Conservation (phyloP, 768 basidiomycete genomes). For the Macrocybe gigantea region DNA sequence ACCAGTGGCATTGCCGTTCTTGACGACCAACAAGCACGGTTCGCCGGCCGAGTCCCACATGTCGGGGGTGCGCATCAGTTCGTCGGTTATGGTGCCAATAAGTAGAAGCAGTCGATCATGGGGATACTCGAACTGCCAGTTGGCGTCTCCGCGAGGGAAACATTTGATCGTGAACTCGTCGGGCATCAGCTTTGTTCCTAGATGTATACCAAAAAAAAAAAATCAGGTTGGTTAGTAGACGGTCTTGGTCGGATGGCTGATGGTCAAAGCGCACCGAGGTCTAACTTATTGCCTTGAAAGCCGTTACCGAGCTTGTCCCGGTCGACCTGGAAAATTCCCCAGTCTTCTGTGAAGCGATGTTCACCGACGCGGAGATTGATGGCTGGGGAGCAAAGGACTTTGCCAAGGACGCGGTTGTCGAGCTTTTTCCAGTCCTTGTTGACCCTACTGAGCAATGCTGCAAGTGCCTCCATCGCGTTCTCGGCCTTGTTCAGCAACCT, state of each 20-base stretch:
- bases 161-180: slow-evolving; percentile 11
- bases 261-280: slow-evolving; percentile 23
- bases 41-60: slow-evolving; percentile 22
- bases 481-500: slow-evolving; percentile 7
- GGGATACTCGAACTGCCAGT: slow-evolving; percentile 21
- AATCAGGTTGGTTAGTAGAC: slow-evolving; percentile 9
- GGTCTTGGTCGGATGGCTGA: slow-evolving; percentile 13
- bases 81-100: slow-evolving; percentile 20
- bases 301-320: slow-evolving; percentile 9
- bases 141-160: slow-evolving; percentile 9
- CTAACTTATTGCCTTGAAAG: slow-evolving; percentile 27
- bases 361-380: slow-evolving; percentile 13
- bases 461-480: slow-evolving; percentile 12
- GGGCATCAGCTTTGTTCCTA: slow-evolving; percentile 11
- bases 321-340: slow-evolving; percentile 21
- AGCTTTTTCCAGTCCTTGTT: slow-evolving; percentile 20
- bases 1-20: slow-evolving; percentile 26
- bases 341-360: slow-evolving; percentile 22
- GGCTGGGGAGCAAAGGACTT: slow-evolving; percentile 24
- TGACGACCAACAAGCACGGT: slow-evolving; percentile 27
- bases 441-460: slow-evolving; percentile 5
- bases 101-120: slow-evolving; percentile 23
- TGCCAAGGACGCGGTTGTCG: slow-evolving; percentile 24
- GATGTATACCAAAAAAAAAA: slow-evolving; percentile 11
- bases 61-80: slow-evolving; percentile 25